phyloP scores from a whole-genome alignment of 306 rosid species.

The Pachyrhizus erosus region DNA sequence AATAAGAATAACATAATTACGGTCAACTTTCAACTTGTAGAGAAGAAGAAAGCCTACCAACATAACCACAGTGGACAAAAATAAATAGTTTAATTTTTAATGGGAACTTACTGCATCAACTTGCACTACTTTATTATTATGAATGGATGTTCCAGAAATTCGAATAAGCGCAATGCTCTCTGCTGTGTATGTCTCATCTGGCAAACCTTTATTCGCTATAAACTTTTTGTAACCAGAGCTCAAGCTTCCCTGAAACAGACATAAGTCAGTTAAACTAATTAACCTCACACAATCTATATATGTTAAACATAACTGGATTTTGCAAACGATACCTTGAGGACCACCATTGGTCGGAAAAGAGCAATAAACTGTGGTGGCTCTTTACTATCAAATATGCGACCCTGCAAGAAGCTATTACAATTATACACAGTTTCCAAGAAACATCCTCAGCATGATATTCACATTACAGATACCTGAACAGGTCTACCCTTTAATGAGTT shows the following conservation, averaged over 20 bases:
- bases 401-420: constrained; percentile 64
- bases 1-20: constrained; percentile 42
- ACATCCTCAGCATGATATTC: constrained; percentile 40
- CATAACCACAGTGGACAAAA: constrained; percentile 20
- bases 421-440: constrained; percentile 42
- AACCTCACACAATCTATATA: constrained; percentile 35
- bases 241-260: constrained; percentile 82
- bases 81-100: constrained; percentile 31
- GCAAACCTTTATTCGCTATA: constrained; percentile 71
- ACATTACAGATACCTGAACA: constrained; percentile 75
- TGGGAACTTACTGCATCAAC: constrained; percentile 81
- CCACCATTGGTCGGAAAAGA: constrained; percentile 93
- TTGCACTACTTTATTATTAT: constrained; percentile 88
- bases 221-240: constrained; percentile 85
- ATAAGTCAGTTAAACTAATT: constrained; percentile 39
- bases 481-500: constrained; percentile 99
- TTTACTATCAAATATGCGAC: constrained; percentile 86
- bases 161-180: constrained; percentile 80
- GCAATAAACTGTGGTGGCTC: constrained; percentile 96
- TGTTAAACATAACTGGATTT: constrained; percentile 17
- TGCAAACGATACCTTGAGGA: constrained; percentile 73
- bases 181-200: constrained; percentile 78
- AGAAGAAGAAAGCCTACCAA: constrained; percentile 36
- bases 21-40: constrained; percentile 30
- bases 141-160: constrained; percentile 82